These are phyloP conservation scores for Luffa aegyptiaca DNA, from an alignment of 306 rosid genomes.

Conservation along the genomic window DNA sequence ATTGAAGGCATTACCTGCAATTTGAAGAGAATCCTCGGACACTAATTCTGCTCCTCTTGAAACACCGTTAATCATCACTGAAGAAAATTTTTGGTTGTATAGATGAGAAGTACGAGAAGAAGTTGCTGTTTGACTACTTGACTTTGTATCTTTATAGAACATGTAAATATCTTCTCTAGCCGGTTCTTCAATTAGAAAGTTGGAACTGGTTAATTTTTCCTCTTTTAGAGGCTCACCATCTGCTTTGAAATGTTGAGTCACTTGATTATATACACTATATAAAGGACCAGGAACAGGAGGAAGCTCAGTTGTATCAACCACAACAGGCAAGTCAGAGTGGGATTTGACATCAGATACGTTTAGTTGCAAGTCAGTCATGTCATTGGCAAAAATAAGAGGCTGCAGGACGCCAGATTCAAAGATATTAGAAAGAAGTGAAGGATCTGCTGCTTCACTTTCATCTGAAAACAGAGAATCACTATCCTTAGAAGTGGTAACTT, in stretches of 20 bases:
- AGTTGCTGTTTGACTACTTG: conserved; percentile 26
- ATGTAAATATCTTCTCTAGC: conserved; percentile 66
- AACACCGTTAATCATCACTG: conserved; percentile 21
- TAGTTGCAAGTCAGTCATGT: conserved; percentile 33
- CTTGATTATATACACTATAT: conserved; percentile 19
- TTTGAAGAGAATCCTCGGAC: conserved; percentile 23
- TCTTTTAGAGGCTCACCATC: conserved; percentile 24
- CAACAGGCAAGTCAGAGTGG: conserved; percentile 28
- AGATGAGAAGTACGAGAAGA: conserved; percentile 27
- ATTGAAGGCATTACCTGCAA: conserved; percentile 39
- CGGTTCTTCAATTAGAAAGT: conserved; percentile 33
- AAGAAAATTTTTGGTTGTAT: conserved; percentile 24
- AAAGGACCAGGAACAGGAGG: conserved; percentile 18
- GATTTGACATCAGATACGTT: conserved; percentile 40
- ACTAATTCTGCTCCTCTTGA: conserved; percentile 23
- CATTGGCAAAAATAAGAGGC: conserved; percentile 35
- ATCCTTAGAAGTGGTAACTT: conserved; percentile 24
- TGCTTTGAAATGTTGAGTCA: conserved; percentile 18
- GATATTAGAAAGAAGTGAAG: conserved; percentile 27
- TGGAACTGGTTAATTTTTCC: conserved; percentile 19
- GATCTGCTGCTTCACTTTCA: conserved; percentile 19
- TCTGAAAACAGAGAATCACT: conserved; percentile 14
- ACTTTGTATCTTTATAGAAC: conserved; percentile 49
- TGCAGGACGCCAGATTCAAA: conserved; percentile 38
- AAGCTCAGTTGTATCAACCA: conserved; percentile 16